A percentile compares a stretch with the other conserved stretches of the same genome.
phyloP scores from a whole-genome alignment of 495 filamentous ascomycete genomes.

The Poronia punctata region DNA sequence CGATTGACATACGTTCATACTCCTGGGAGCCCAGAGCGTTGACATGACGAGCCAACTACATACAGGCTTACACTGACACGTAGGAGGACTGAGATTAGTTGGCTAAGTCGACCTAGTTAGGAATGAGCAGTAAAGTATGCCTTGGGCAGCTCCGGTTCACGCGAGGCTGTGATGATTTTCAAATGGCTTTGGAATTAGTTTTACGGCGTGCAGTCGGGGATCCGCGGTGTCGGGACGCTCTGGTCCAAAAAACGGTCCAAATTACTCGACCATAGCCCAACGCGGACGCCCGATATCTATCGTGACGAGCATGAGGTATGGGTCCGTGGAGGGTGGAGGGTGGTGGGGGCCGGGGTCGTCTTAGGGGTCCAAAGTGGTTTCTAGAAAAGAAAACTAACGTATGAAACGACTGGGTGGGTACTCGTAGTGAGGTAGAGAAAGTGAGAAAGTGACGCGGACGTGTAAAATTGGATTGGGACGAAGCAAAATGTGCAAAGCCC shows the following conservation, averaged over 20 bases:
- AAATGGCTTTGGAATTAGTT: neutral
- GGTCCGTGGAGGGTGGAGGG: neutral
- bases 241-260: neutral
- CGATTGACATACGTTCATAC: no score
- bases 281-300: slow-evolving; percentile 10
- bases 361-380: slow-evolving; percentile 22
- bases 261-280: slow-evolving; percentile 10
- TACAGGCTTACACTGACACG: no score
- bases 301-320: neutral
- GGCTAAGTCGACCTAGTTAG: no score
- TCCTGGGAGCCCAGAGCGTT: no score
- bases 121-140: no score
- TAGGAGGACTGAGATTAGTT: no score
- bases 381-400: no score
- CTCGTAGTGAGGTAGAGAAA: slow-evolving; percentile 1
- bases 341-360: neutral
- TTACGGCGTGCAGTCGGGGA: slow-evolving; percentile 5
- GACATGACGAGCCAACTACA: no score
- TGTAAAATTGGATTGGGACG: slow-evolving; percentile 16
- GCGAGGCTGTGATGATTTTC: no score
- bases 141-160: no score
- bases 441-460: slow-evolving; percentile 6
- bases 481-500: no score
- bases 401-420: no score
- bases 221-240: slow-evolving; percentile 18